Evolutionary conservation across 306 rosid species (phyloP).

Genomic region (Rosa persica): DNA sequence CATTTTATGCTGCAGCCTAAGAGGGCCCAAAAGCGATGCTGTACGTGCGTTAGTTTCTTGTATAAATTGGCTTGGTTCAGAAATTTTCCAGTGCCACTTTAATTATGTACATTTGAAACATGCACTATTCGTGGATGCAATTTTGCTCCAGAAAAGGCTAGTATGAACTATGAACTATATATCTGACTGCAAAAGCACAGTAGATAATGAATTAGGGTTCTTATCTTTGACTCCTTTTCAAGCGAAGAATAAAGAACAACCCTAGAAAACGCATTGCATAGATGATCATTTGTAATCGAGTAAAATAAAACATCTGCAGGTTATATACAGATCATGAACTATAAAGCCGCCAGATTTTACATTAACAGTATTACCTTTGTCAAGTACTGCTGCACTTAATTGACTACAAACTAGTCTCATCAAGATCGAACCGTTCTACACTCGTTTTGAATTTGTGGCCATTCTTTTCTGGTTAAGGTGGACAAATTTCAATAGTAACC

Average conservation of each 20-base stretch:
- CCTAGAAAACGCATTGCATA: background rate
- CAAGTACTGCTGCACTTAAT: background rate
- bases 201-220: background rate
- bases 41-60: conserved; percentile 6
- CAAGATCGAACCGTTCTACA: background rate
- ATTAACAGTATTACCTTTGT: background rate
- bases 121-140: conserved; percentile 10
- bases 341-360: background rate
- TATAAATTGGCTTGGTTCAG: conserved; percentile 2
- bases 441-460: background rate
- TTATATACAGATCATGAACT: background rate
- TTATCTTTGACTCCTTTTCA: conserved; percentile 4
- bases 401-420: background rate
- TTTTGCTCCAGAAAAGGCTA: background rate
- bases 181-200: conserved; percentile 1
- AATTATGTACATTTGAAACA: conserved; percentile 14
- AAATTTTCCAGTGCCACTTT: conserved; percentile 18
- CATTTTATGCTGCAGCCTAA: conserved; percentile 6
- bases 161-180: background rate
- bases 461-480: background rate
- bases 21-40: conserved; percentile 3
- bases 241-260: background rate
- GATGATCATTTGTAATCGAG: background rate
- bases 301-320: background rate
- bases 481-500: background rate